A percentile compares a stretch with the other conserved stretches of the same genome.
These are phyloP conservation scores for Lantana camara DNA, from an alignment of 257 asterid species.

Conservation along the genomic window DNA sequence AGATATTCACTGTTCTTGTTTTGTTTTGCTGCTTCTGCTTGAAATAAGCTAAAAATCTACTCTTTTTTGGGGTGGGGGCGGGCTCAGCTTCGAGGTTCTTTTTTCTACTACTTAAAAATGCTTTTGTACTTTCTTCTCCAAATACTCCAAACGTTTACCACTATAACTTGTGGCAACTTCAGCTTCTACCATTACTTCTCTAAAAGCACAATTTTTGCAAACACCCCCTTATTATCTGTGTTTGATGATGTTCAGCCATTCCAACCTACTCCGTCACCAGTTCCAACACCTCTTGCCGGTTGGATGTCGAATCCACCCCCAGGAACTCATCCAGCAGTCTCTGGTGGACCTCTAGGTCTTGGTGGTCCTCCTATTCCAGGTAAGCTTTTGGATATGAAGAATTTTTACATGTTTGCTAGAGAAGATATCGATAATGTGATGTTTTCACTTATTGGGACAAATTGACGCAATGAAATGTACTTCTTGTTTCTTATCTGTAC, in stretches of 20 bases:
- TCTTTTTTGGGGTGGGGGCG: too few species aligned
- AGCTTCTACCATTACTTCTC: too few species aligned
- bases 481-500: not conserved
- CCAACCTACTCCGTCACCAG: slow-evolving; percentile 54
- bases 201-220: too few species aligned
- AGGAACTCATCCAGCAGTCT: slow-evolving; percentile 53
- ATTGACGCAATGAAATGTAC: not conserved
- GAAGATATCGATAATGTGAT: not conserved
- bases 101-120: too few species aligned
- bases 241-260: slow-evolving; percentile 44
- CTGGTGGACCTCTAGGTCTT: slow-evolving; percentile 61
- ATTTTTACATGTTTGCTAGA: not conserved
- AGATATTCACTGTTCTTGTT: too few species aligned
- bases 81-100: too few species aligned
- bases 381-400: slow-evolving; percentile 11
- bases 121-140: too few species aligned
- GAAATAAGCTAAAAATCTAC: too few species aligned
- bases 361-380: slow-evolving; percentile 58
- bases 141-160: too few species aligned
- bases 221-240: not conserved
- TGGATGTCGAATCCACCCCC: slow-evolving; percentile 72
- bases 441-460: not conserved
- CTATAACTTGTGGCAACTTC: too few species aligned
- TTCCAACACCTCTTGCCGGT: slow-evolving; percentile 73
- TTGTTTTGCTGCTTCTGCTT: too few species aligned